Base-by-base conservation (phyloP, 768 basidiomycete genomes). In the Tubosaeta brunneosetosa region DNA sequence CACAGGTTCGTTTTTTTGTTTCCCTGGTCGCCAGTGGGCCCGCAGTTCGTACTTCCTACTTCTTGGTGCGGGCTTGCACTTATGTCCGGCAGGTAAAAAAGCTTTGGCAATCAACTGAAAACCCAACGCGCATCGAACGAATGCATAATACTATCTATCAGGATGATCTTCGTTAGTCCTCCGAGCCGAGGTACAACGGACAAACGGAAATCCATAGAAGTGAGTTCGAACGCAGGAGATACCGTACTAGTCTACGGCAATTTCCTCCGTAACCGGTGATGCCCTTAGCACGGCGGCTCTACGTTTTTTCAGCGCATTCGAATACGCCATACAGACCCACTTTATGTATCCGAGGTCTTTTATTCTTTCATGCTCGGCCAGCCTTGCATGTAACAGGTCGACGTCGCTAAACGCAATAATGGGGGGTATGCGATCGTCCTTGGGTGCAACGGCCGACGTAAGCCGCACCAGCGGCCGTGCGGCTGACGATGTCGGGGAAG, bases 361-460 rank as follows among this genome's bases (percentile, higher is more conserved):
- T n/a, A 33, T 52, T 50, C 70, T 54, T 47, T 63, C 68, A 32
- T 66, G 70, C 19, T 69, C 67, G n/a, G 86, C 81, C 27, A 93
- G 68, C 26, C 85, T 75, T 52, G 91, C 80, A 65, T 95, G 92
- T 47, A 97, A 72, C 6, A 85, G 55, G 57, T 89, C 85, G n/a
- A 95, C 57, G 63, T 95, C 91, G 14, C 71, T 58, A 64, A 93
- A 95, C 12, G 81, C 77, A 19, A 95, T 60, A 37, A 93, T 66
- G 0, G 93, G 93, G 0, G 93, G 89, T 6, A 97, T 85, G 22
- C 77, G 64, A 58, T 91, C 86, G 63, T 97, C 94, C 1, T 81
- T 78, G 4, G 86, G 75, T 16, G 82, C 80, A 3, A 74, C 68
- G 0, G 70, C 66, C 6, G 83, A 77, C 3, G 80, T 81, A 58